Conservation (phyloP, 257 asterid species). For the Marsdenia floribunda region DNA sequence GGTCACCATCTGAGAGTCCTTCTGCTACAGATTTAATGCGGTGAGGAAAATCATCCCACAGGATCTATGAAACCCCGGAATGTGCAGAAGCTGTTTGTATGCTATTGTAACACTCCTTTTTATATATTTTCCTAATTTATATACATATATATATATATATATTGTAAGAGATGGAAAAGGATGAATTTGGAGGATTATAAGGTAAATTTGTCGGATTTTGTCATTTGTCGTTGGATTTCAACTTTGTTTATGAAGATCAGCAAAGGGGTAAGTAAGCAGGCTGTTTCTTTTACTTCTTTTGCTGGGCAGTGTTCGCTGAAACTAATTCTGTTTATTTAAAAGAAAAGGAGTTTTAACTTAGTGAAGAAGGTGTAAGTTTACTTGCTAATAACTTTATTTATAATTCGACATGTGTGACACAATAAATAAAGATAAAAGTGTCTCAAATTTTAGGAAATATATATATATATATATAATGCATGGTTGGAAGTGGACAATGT, state of each 20-base stretch:
- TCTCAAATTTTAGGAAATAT: no score
- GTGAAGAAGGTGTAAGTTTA: no score
- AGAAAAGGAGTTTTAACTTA: no score
- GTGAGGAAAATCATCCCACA: neutral
- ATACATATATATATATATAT: no score
- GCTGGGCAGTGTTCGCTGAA: no score
- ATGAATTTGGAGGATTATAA: conserved; percentile 10
- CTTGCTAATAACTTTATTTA: no score
- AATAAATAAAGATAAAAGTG: no score
- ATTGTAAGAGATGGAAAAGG: conserved; percentile 8
- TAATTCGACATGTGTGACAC: no score
- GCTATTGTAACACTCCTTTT: conserved; percentile 19
- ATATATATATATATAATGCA: no score
- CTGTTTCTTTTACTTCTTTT: neutral
- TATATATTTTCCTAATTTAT: conserved; percentile 5
- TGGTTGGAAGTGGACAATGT: no score
- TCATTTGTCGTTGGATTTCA: neutral
- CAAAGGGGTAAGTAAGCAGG: neutral
- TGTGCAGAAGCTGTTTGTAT: conserved; percentile 15
- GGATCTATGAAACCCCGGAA: neutral
- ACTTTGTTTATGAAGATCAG: neutral
- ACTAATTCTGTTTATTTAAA: no score
- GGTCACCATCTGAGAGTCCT: conserved; percentile 28
- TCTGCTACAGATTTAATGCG: conserved; percentile 15
- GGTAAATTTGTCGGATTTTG: neutral